Base-by-base conservation (phyloP, 768 basidiomycete species). In the Tephrocybe rancida region DNA sequence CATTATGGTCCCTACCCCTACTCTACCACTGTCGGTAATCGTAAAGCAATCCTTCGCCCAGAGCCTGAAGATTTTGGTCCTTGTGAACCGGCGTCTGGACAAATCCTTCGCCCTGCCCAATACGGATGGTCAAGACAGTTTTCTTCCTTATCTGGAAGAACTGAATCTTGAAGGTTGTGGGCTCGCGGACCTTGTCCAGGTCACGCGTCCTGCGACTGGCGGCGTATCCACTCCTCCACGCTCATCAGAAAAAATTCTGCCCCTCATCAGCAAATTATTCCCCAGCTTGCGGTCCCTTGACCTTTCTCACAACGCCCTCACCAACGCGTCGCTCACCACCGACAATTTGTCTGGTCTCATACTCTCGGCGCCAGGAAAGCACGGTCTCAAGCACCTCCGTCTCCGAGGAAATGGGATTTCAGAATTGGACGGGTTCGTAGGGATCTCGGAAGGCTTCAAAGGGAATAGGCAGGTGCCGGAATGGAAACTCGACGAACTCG, bases 401-500 rank as follows among this genome's bases (percentile, higher is more conserved):
- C 64, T 93, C 38, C 77, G 85, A 32, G 90, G 91, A 0, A 93
- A 93, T 65, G 74, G 72, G 55, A 73, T 92, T 41, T 72, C 75
- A 0, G 77, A 79, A 32, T 70, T 93, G 5, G 80, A 84, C 21
- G 87, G 86, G 0, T 81, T 93, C 61, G 72, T 77, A 52, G 76
- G 68, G 5, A 54, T 90, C 11, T 84, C 89, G n/a, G 75, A 79
- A 57, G 67, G 75, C 37, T 91, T 91, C 68, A 86, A 79, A 58
- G 83, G 84, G 8, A 78, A 88, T 58, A 72, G 85, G 49, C 74
- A 81, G 19, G 78, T 86, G 1, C 74, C 81, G 0, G 79, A 73
- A 51, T 93, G 90, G 89, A 86, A 82, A 62, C 73, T 93, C 38
- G 90, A 93, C 61, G 91, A 93, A 64, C 67, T 94, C 25, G 92